Conservation (phyloP, 345 rosid genomes). For the Lepidium didymum region DNA sequence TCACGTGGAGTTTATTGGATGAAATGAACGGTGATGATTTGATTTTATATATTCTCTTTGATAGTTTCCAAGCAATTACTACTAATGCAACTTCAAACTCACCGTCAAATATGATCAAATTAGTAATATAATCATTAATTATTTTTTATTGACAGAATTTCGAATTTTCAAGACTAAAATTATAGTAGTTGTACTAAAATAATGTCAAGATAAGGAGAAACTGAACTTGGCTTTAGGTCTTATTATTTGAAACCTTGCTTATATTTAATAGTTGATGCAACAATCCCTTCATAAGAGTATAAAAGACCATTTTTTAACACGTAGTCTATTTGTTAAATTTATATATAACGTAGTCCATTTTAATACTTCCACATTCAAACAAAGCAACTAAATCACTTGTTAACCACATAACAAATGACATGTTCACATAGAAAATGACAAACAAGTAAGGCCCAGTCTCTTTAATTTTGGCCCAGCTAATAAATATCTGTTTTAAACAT, state of each 20-base stretch:
- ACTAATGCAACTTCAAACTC: neutral
- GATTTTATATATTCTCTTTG: neutral
- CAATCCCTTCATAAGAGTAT: neutral
- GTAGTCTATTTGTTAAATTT: neutral
- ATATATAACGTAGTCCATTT: constrained; percentile 10
- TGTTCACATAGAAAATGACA: neutral
- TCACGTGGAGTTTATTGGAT: neutral
- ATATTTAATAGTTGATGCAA: neutral
- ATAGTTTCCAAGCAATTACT: neutral
- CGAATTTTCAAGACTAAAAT: neutral
- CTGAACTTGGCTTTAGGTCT: neutral
- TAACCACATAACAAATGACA: neutral
- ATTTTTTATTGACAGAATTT: neutral
- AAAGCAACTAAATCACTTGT: neutral
- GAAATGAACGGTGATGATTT: neutral
- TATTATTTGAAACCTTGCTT: neutral
- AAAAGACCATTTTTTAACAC: neutral
- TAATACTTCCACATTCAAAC: neutral
- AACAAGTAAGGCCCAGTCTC: neutral
- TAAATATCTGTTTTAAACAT: neutral
- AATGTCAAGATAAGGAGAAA: neutral
- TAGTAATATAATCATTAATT: neutral
- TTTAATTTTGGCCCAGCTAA: neutral
- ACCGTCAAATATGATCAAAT: constrained; percentile 14
- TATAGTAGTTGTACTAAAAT: neutral